phyloP scores from a whole-genome alignment of 352 stramenopile species.

The Globisporangium ultimum region DNA sequence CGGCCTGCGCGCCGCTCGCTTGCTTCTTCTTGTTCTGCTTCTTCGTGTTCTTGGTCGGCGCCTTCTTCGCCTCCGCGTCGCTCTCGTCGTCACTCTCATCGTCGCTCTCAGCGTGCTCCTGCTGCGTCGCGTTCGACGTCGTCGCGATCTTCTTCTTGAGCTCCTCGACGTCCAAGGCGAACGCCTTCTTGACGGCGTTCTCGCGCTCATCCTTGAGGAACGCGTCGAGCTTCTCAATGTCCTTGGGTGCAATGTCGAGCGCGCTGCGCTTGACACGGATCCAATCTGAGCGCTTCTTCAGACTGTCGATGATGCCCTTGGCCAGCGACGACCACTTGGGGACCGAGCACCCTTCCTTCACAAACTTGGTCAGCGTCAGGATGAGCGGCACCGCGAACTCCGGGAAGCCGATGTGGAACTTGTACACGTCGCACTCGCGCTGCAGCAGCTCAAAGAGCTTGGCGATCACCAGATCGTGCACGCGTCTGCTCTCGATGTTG shows the following conservation, averaged over 20 bases:
- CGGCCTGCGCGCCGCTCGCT: constrained; percentile 23
- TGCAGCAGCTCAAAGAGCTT: constrained; percentile 93
- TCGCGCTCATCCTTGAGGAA: constrained; percentile 84
- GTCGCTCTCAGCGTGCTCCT: constrained; percentile 11
- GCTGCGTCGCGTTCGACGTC: constrained; percentile 19
- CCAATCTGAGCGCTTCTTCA: constrained; percentile 75
- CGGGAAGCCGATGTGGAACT: constrained; percentile 94
- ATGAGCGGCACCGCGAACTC: constrained; percentile 91
- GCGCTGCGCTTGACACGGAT: constrained; percentile 90
- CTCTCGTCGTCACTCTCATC: constrained; percentile 34
- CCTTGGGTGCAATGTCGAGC: constrained; percentile 85
- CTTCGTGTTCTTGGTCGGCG: constrained; percentile 29
- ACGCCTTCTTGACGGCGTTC: constrained; percentile 82
- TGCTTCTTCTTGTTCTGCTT: constrained; percentile 32
- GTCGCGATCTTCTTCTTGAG: constrained; percentile 73
- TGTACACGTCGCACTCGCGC: constrained; percentile 94
- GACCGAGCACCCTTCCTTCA: constrained; percentile 60
- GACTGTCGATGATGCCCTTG: constrained; percentile 54
- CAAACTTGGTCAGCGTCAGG: constrained; percentile 89
- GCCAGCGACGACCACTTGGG: constrained; percentile 79
- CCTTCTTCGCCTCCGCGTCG: constrained; percentile 30
- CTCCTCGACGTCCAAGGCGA: constrained; percentile 58
- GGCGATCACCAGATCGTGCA: constrained; percentile 91
- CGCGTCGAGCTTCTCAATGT: constrained; percentile 81
- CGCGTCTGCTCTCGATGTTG: constrained; percentile 72